These are phyloP conservation scores for Acorus gramineus DNA, from an alignment of 106 monocot species.

Conservation along the genomic window DNA sequence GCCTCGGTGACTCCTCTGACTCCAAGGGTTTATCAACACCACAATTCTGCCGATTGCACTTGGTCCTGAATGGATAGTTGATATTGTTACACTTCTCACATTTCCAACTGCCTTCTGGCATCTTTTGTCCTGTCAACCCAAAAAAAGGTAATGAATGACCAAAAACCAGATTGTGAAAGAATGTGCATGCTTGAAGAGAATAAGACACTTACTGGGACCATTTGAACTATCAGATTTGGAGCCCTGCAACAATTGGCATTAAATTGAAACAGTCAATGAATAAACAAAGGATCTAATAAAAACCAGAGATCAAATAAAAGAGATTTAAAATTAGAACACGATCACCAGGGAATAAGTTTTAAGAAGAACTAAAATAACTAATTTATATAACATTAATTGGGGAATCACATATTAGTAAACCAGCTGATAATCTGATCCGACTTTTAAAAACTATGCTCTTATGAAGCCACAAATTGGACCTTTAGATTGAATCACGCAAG, in stretches of 20 bases:
- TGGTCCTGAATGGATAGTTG: slow-evolving; percentile 86
- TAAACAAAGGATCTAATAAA: background rate
- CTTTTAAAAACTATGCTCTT: too few relatives aligned
- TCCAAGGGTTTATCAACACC: slow-evolving; percentile 79
- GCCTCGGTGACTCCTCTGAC: slow-evolving; percentile 21
- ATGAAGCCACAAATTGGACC: too few relatives aligned
- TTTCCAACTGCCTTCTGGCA: slow-evolving; percentile 96
- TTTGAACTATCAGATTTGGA: slow-evolving; percentile 47
- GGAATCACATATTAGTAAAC: too few relatives aligned
- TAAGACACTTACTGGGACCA: slow-evolving; percentile 59
- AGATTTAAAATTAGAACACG: background rate
- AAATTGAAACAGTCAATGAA: background rate
- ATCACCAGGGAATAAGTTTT: background rate
- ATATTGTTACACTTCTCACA: slow-evolving; percentile 88
- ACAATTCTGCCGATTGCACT: slow-evolving; percentile 84
- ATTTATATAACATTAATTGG: too few relatives aligned
- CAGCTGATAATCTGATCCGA: too few relatives aligned
- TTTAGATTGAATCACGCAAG: too few relatives aligned
- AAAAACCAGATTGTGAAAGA: too few relatives aligned
- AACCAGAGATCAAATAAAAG: background rate
- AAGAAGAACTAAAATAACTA: background rate
- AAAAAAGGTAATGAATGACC: background rate
- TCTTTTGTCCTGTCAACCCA: slow-evolving; percentile 55
- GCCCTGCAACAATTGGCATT: slow-evolving; percentile 31
- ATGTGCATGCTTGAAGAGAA: too few relatives aligned